Percentiles rank a stretch among this genome's conserved stretches.
Evolutionary conservation across 164 flowering plant species (phyloP).

Genomic region (Tinospora cordifolia): DNA sequence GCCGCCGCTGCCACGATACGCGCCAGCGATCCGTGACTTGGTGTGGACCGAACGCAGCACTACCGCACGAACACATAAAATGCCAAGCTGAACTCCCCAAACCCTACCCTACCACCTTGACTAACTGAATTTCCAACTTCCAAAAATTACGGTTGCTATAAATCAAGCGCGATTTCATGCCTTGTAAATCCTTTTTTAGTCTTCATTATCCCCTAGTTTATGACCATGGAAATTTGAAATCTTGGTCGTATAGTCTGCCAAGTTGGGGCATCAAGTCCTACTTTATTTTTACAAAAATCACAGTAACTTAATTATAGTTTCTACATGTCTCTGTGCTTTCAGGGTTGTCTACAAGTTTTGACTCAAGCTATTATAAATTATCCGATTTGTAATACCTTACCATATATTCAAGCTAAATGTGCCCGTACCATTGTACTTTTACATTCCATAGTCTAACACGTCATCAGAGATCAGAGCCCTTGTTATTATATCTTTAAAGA

Average conservation of each 20-base stretch:
- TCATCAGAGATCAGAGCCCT: too few relatives aligned
- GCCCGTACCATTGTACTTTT: conserved; percentile 2
- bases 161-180: background rate
- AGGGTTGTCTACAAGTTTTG: too few relatives aligned
- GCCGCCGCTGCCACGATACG: background rate
- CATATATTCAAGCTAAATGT: background rate
- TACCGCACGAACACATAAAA: background rate
- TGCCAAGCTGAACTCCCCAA: background rate
- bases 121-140: background rate
- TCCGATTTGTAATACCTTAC: too few relatives aligned
- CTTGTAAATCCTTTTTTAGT: background rate
- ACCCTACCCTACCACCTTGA: background rate
- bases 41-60: background rate
- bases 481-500: too few relatives aligned
- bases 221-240: too few relatives aligned
- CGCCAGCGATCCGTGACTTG: background rate
- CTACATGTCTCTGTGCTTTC: too few relatives aligned
- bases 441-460: conserved; percentile 10
- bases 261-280: too few relatives aligned
- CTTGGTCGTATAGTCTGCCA: too few relatives aligned
- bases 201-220: too few relatives aligned
- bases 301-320: too few relatives aligned
- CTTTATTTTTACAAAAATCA: too few relatives aligned
- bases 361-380: too few relatives aligned
- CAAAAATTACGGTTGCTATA: background rate